Percentiles rank a stretch among this genome's conserved stretches.
Conservation (phyloP, 2,329 filamentous ascomycete species). For the Neofusicoccum sp. region DNA sequence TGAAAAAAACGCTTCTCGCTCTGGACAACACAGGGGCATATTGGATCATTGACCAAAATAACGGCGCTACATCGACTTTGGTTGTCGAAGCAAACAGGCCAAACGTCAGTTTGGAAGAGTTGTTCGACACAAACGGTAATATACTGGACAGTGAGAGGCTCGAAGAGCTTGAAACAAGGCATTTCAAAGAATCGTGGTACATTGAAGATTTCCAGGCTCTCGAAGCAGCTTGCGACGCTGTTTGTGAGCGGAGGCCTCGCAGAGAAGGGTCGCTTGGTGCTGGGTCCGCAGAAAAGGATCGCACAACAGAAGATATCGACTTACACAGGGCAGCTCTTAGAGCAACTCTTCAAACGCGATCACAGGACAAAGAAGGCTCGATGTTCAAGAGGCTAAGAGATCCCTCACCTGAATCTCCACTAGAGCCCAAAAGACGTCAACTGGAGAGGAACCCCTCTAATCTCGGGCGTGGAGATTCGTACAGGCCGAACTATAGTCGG, state of each 20-base stretch:
- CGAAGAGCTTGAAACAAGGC: background rate
- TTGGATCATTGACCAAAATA: background rate
- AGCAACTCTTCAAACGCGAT: background rate
- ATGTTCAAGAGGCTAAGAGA: slow-evolving; percentile 5
- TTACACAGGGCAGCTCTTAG: background rate
- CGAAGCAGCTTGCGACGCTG: background rate
- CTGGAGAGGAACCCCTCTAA: background rate
- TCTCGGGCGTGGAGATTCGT: background rate
- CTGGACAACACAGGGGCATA: slow-evolving; percentile 1
- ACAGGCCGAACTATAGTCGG: background rate
- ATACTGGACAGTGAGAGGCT: background rate
- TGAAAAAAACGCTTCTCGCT: background rate
- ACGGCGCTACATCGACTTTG: background rate
- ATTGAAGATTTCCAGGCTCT: background rate
- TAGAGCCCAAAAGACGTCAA: background rate
- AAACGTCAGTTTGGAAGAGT: background rate
- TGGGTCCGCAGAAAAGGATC: background rate
- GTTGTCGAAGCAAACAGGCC: background rate
- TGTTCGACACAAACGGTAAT: background rate
- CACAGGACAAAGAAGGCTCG: background rate
- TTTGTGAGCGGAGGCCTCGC: background rate
- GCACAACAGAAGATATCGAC: background rate
- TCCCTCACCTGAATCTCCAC: background rate
- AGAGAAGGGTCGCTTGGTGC: background rate
- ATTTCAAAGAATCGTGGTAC: background rate